These are phyloP conservation scores for Dactylellina parvicollis DNA, from an alignment of 2,329 filamentous ascomycete genomes.

Conservation along the genomic window DNA sequence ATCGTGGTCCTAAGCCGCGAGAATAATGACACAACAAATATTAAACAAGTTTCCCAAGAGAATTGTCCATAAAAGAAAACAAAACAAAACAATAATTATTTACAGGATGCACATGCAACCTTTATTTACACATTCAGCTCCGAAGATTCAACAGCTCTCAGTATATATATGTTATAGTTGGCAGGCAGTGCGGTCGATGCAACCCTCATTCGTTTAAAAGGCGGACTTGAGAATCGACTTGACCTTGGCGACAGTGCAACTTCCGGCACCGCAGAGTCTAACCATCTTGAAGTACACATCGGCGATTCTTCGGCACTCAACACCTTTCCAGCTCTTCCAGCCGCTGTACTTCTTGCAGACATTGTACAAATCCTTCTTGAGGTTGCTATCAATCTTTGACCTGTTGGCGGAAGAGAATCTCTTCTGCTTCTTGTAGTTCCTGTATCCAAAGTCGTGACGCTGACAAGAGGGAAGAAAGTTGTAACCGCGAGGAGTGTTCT, in stretches of 20 bases:
- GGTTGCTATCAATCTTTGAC: constrained; percentile 65
- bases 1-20: too few relatives aligned
- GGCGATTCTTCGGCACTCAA: constrained; percentile 58
- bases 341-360: constrained; percentile 58
- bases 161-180: too few relatives aligned
- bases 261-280: constrained; percentile 36
- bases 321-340: constrained; percentile 23
- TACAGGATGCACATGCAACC: too few relatives aligned
- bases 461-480: constrained; percentile 64
- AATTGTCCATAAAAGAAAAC: too few relatives aligned
- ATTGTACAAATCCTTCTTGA: constrained; percentile 62
- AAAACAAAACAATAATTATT: too few relatives aligned
- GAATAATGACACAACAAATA: too few relatives aligned
- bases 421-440: constrained; percentile 66
- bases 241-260: constrained; percentile 18
- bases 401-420: constrained; percentile 64
- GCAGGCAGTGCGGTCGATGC: too few relatives aligned
- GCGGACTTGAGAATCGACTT: constrained; percentile 29
- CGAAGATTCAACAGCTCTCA: too few relatives aligned
- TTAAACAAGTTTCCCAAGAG: too few relatives aligned
- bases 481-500: constrained; percentile 62
- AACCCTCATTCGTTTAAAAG: not conserved
- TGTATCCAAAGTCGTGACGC: constrained; percentile 69
- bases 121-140: too few relatives aligned
- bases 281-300: constrained; percentile 60